phyloP scores from a whole-genome alignment of 768 basidiomycete genomes.

The Lactifluus subvellereus region DNA sequence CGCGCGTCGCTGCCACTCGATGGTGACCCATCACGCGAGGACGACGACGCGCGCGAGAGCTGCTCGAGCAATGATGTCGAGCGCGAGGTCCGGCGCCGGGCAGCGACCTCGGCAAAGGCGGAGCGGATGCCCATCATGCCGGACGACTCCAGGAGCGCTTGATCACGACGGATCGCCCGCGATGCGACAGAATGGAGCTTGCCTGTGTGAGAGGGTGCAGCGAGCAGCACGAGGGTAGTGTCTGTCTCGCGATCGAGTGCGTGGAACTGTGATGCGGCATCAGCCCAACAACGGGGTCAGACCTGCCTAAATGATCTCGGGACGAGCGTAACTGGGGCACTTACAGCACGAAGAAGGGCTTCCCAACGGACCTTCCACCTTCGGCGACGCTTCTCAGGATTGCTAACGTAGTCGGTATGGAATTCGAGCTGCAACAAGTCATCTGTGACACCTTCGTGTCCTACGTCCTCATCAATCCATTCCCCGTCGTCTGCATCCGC shows the following conservation, averaged over 20 bases:
- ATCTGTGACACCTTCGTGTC: slow-evolving; percentile 67
- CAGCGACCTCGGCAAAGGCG: slow-evolving; percentile 54
- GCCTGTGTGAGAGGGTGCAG: slow-evolving; percentile 66
- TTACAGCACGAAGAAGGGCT: slow-evolving; percentile 62
- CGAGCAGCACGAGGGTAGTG: slow-evolving; percentile 66
- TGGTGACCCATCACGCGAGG: slow-evolving; percentile 52
- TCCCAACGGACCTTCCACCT: slow-evolving; percentile 78
- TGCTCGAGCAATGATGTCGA: slow-evolving; percentile 46
- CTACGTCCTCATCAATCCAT: slow-evolving; percentile 57
- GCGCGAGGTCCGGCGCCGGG: slow-evolving; percentile 45
- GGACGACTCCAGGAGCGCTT: slow-evolving; percentile 40
- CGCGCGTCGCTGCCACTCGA: slow-evolving; percentile 39
- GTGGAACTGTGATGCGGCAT: slow-evolving; percentile 53
- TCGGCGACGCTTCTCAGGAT: slow-evolving; percentile 59
- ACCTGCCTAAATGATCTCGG: slow-evolving; percentile 30
- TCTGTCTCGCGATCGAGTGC: slow-evolving; percentile 76
- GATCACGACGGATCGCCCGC: slow-evolving; percentile 59
- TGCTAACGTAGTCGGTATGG: slow-evolving; percentile 64
- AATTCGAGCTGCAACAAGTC: slow-evolving; percentile 72
- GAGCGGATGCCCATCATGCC: slow-evolving; percentile 49
- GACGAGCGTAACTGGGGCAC: slow-evolving; percentile 22
- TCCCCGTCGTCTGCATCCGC: slow-evolving; percentile 30
- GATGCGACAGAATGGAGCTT: slow-evolving; percentile 61
- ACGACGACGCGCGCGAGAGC: slow-evolving; percentile 36
- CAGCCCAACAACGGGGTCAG: slow-evolving; percentile 28